Base-by-base conservation (phyloP, 139 green algal species). In the Chlorella vulgaris region DNA sequence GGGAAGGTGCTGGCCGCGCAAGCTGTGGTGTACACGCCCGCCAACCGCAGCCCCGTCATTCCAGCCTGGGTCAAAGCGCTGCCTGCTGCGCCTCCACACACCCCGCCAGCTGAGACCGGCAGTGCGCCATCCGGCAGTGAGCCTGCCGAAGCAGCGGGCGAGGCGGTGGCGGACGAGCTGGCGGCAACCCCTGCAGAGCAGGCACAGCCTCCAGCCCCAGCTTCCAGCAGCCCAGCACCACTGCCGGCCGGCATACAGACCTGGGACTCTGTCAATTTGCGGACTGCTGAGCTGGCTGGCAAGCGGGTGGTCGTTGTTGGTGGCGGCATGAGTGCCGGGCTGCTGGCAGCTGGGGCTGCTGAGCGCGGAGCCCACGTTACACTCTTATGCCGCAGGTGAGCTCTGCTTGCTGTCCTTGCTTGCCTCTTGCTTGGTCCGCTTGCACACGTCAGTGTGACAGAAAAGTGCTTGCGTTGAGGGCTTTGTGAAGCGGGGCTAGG, bases 291-390 rank as follows among this genome's bases (percentile, higher is more conserved):
- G 24, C 43, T 84, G 63, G 65, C 51, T 7, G 76, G 76, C 5
- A 60, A 65, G 39, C 47, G 43, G 13, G 70, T 87, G 61, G 76
- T 77, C 39, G 51, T 87, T 3, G 42, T 87, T 5, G 83, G 83
- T n/a, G 83, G 83, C 35, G 83, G 83, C 58, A 85, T 82, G 78
- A 82, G 33, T 7, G 58, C 78, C 18, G 78, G 67, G 0, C 35
- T 67, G 33, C 79, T 87, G 58, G 83, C 78, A 42, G 40, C 62
- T 24, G 65, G 75, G 8, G 83, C 83, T 21, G 60, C 77, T 0
- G 58, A 74, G 36, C 69, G 58, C 2, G 83, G 76, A 13, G 75
- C 83, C 0, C 13, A 43, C 1, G 76, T 87, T 10, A 71, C 3
- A 18, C 33, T 83, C 10, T 35, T 83, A 3, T 76, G 77, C 36